Conservation (phyloP, 2,329 filamentous ascomycete genomes). For the Penicillium sp. region DNA sequence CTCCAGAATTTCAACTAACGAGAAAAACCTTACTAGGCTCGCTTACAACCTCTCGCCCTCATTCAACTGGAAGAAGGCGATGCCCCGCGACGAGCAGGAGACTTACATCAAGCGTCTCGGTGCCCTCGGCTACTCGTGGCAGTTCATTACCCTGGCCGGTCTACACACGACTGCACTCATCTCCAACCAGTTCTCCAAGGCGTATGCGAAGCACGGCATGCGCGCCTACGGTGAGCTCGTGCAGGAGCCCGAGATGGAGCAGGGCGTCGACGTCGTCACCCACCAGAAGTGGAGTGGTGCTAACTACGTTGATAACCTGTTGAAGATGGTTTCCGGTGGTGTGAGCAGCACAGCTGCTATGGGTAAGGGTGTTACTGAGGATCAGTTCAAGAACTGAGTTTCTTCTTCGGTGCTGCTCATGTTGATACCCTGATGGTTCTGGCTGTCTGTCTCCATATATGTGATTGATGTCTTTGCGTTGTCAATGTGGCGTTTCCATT, state of each 20-base stretch:
- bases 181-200: slow-evolving; percentile 80
- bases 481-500: slow-evolving; percentile 7
- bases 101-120: slow-evolving; percentile 94
- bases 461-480: slow-evolving; percentile 6
- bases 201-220: slow-evolving; percentile 82
- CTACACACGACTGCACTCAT: slow-evolving; percentile 94
- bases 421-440: slow-evolving; percentile 10
- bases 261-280: slow-evolving; percentile 88
- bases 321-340: slow-evolving; percentile 96
- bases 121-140: slow-evolving; percentile 93
- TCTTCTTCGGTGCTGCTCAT: background rate
- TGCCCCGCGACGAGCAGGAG: slow-evolving; percentile 87
- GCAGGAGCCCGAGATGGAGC: slow-evolving; percentile 95
- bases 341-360: slow-evolving; percentile 91
- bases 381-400: slow-evolving; percentile 72
- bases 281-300: slow-evolving; percentile 99
- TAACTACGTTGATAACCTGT: slow-evolving; percentile 87
- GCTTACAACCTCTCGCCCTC: slow-evolving; percentile 98
- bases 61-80: slow-evolving; percentile 99
- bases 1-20: slow-evolving; percentile 14
- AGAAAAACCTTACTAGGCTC: slow-evolving; percentile 56
- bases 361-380: slow-evolving; percentile 96
- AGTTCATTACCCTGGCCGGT: slow-evolving; percentile 98
- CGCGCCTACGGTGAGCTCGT: slow-evolving; percentile 95
- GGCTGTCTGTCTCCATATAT: slow-evolving; percentile 8